Conservation (phyloP, 768 basidiomycete genomes). For the Tephrocybe rancida region DNA sequence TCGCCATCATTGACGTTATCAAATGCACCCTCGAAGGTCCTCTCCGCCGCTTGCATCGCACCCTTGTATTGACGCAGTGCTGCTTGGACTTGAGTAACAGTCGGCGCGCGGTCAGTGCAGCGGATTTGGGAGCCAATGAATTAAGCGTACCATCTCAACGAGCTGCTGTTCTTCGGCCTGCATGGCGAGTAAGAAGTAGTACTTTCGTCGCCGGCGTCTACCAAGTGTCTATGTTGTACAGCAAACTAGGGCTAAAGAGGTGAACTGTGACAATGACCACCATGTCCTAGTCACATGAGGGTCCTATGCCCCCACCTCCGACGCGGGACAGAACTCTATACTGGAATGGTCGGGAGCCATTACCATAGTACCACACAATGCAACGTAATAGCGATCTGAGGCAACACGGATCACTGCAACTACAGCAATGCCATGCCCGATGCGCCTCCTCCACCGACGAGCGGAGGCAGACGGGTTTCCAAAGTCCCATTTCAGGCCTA, state of each 20-base stretch:
- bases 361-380: no score
- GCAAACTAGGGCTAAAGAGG: not conserved
- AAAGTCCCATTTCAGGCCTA: no score
- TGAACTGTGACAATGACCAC: no score
- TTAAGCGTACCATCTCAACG: constrained; percentile 44
- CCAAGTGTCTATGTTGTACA: not conserved
- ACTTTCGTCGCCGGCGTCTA: not conserved
- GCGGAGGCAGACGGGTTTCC: no score
- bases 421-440: no score
- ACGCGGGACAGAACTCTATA: no score
- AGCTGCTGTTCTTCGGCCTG: constrained; percentile 60
- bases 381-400: no score
- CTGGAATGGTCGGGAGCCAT: no score
- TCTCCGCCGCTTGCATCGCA: constrained; percentile 91
- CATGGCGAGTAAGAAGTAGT: constrained; percentile 28
- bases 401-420: no score
- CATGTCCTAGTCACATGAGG: no score
- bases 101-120: constrained; percentile 61
- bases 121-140: not conserved
- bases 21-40: constrained; percentile 83
- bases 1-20: constrained; percentile 69
- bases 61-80: constrained; percentile 83
- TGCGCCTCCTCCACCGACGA: no score
- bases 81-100: constrained; percentile 75
- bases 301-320: no score